These are phyloP conservation scores for Lojkania enalia DNA, from an alignment of 2,329 filamentous ascomycete species.

Conservation along the genomic window DNA sequence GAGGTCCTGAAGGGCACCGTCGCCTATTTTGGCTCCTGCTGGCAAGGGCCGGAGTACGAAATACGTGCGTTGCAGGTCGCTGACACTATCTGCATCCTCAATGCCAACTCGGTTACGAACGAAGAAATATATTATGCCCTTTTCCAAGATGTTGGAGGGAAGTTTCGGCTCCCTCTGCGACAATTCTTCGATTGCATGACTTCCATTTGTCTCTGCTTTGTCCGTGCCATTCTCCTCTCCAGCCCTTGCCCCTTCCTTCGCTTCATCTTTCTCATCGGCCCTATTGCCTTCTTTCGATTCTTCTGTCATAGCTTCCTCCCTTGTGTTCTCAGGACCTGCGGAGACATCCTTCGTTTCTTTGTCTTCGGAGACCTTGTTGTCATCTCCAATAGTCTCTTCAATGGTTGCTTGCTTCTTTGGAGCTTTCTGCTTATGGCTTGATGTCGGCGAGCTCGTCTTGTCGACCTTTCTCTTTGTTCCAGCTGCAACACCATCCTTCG, in stretches of 20 bases:
- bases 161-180: slow-evolving; percentile 55
- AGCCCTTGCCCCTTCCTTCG: neutral
- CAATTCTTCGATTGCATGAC: slow-evolving; percentile 52
- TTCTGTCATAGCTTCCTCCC: slow-evolving; percentile 23
- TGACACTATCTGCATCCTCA: slow-evolving; percentile 67
- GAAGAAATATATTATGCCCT: slow-evolving; percentile 91
- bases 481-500: slow-evolving; percentile 35
- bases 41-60: slow-evolving; percentile 77
- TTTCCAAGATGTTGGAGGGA: slow-evolving; percentile 73
- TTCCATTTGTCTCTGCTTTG: slow-evolving; percentile 25
- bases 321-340: slow-evolving; percentile 4
- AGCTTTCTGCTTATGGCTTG: slow-evolving; percentile 50
- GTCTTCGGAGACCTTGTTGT: slow-evolving; percentile 25
- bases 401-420: slow-evolving; percentile 56
- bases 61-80: slow-evolving; percentile 77
- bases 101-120: slow-evolving; percentile 75
- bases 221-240: neutral
- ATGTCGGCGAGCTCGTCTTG: slow-evolving; percentile 35
- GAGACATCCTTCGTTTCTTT: slow-evolving; percentile 30
- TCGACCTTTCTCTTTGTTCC: slow-evolving; percentile 49
- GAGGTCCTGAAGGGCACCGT: slow-evolving; percentile 59
- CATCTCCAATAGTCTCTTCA: slow-evolving; percentile 56
- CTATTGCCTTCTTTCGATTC: slow-evolving; percentile 31
- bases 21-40: slow-evolving; percentile 67
- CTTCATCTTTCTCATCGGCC: neutral